Conservation (phyloP, 2,329 filamentous ascomycete genomes). For the Botrytis aclada region DNA sequence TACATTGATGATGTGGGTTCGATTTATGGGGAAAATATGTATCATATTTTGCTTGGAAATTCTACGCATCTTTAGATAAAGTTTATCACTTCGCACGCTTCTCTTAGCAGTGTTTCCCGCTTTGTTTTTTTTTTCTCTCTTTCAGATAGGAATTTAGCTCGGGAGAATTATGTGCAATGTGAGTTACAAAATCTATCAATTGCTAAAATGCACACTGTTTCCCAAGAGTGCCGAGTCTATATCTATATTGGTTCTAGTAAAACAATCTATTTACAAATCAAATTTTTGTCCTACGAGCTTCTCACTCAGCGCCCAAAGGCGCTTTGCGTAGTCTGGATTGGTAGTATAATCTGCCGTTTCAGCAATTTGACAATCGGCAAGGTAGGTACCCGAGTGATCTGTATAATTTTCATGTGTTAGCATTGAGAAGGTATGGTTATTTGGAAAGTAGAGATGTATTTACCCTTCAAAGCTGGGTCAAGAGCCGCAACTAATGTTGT, state of each 20-base stretch:
- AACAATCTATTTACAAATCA: not conserved
- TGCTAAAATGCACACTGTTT: not conserved
- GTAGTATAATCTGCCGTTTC: not conserved
- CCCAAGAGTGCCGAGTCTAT: not conserved
- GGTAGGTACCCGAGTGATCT: conserved; percentile 17
- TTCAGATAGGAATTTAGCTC: not conserved
- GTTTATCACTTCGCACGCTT: no score
- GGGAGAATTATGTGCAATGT: not conserved
- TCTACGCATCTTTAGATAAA: not conserved
- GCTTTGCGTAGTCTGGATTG: conserved; percentile 13
- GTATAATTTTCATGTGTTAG: not conserved
- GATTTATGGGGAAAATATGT: not conserved
- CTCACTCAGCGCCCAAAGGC: conserved; percentile 25
- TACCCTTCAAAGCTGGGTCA: conserved; percentile 15
- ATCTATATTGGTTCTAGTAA: not conserved
- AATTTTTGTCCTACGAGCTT: conserved; percentile 25
- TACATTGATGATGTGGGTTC: conserved; percentile 40
- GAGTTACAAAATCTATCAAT: not conserved
- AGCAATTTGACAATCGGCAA: conserved; percentile 19
- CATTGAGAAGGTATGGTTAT: not conserved
- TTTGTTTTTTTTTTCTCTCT: not conserved
- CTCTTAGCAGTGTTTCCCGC: not conserved
- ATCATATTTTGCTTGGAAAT: not conserved
- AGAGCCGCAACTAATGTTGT: conserved; percentile 14
- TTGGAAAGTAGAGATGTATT: not conserved